Conservation (phyloP, 2,329 filamentous ascomycete species). For the Colletotrichum gigasporum region DNA sequence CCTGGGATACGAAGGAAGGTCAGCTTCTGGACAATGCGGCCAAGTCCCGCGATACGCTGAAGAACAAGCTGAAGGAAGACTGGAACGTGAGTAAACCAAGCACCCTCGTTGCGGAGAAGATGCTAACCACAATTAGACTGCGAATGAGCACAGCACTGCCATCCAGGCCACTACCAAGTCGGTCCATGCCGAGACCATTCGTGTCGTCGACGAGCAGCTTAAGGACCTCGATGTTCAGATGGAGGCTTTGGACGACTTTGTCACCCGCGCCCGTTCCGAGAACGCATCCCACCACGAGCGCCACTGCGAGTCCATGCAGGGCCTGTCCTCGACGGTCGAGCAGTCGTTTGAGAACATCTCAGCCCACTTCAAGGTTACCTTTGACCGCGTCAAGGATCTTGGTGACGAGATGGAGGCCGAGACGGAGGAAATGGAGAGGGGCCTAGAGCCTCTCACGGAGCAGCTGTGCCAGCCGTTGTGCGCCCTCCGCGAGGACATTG, state of each 20-base stretch:
- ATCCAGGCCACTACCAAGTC: constrained; percentile 86
- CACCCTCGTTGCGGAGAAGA: constrained; percentile 59
- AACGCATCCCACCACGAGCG: constrained; percentile 81
- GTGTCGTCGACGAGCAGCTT: constrained; percentile 90
- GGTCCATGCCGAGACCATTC: constrained; percentile 89
- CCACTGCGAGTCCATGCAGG: constrained; percentile 72
- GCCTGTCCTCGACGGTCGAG: constrained; percentile 74
- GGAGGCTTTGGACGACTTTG: constrained; percentile 89
- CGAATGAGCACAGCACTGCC: constrained; percentile 81
- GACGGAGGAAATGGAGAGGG: constrained; percentile 65
- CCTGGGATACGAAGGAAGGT: constrained; percentile 76
- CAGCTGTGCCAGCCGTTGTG: constrained; percentile 75
- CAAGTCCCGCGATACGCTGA: constrained; percentile 79
- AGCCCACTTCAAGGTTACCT: constrained; percentile 74
- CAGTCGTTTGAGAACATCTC: constrained; percentile 78
- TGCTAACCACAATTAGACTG: constrained; percentile 58
- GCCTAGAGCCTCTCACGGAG: constrained; percentile 67
- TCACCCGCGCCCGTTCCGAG: constrained; percentile 80
- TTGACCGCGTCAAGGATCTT: constrained; percentile 74
- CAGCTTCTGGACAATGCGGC: constrained; percentile 76
- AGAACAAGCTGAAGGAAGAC: constrained; percentile 84
- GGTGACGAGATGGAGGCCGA: constrained; percentile 73
- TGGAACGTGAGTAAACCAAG: constrained; percentile 77
- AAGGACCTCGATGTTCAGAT: constrained; percentile 89
- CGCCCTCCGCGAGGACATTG: constrained; percentile 76